Base-by-base conservation (phyloP, 2,329 filamentous ascomycete species). In the Pseudocercospora fuligena region DNA sequence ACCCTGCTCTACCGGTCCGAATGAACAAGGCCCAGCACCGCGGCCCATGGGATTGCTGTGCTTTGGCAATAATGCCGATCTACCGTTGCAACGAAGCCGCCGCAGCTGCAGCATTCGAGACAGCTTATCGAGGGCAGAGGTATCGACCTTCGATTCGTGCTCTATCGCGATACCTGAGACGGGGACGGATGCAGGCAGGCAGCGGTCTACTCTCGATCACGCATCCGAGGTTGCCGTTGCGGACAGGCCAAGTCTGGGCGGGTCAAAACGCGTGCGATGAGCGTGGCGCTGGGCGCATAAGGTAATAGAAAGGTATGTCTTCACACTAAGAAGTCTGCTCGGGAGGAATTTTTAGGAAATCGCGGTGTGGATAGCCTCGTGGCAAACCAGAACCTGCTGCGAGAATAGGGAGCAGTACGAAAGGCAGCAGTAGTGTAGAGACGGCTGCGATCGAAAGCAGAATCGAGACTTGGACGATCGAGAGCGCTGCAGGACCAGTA, bases 31-130 rank as follows among this genome's bases (percentile, higher is more conserved):
- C 27, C 53, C 16, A 57, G 53, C 27, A 57, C 12, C 12, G 16
- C 54, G n/a, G 54, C 53, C 53, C 53, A 57, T 57, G 53, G 53
- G 31, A 31, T 23, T 54, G 49, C 49, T n/a, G 27, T 29, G 31
- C 53, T 16, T 19, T 31, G 53, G 53, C 53, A 57, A 36, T 36
- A 40, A 57, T 58, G 56, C 56, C 56, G 56, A 58, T 58, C 56
- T 14, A 43, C 31, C 56, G 31, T n/a, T 40, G 31, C 54, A 57
- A 33, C 14, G 31, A n/a, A 25, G 12, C 49, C 19, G 49, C 23
- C 12, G 49, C 49, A 12, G 21, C 47, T 25, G 47, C 47, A 19
- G n/a, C 47, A 19, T 53, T 4, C 51, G 14, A 27, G 21, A 54
- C 51, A 29, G 23, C 51, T 54, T 29, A 54, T 54, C 51, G 25